Evolutionary conservation across 208 protist genomes (phyloP).

Genomic region (Leishmania turanica): DNA sequence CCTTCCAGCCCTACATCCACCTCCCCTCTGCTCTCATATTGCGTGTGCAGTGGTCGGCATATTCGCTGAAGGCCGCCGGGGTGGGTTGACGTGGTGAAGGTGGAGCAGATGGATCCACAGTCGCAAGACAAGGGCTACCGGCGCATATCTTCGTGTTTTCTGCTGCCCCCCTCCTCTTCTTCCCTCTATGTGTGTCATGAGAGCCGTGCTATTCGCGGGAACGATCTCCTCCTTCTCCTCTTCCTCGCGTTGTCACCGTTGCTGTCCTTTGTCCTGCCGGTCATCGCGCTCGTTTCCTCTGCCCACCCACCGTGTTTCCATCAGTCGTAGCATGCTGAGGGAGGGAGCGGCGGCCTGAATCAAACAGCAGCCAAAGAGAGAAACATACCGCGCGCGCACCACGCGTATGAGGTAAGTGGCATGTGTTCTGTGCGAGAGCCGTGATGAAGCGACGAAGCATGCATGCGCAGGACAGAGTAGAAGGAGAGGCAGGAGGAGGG

Average conservation of each 20-base stretch:
- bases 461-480: background rate
- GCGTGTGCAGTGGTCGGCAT: background rate
- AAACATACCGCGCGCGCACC: background rate
- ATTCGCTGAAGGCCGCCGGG: background rate
- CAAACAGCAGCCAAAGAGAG: background rate
- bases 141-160: background rate
- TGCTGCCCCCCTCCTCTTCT: background rate
- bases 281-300: background rate
- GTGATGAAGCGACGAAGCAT: background rate
- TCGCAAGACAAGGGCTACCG: background rate
- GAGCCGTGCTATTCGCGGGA: background rate
- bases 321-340: too few species aligned
- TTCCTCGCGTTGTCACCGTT: background rate
- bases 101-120: background rate
- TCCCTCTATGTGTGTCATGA: background rate
- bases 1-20: background rate
- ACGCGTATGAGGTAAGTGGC: background rate
- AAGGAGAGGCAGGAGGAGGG: background rate
- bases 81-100: background rate
- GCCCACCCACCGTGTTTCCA: background rate
- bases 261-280: background rate
- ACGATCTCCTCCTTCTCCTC: background rate
- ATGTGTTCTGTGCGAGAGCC: background rate
- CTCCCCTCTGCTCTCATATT: background rate
- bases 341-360: background rate